Conservation (phyloP, 768 basidiomycete species). For the Macrocybe gigantea region DNA sequence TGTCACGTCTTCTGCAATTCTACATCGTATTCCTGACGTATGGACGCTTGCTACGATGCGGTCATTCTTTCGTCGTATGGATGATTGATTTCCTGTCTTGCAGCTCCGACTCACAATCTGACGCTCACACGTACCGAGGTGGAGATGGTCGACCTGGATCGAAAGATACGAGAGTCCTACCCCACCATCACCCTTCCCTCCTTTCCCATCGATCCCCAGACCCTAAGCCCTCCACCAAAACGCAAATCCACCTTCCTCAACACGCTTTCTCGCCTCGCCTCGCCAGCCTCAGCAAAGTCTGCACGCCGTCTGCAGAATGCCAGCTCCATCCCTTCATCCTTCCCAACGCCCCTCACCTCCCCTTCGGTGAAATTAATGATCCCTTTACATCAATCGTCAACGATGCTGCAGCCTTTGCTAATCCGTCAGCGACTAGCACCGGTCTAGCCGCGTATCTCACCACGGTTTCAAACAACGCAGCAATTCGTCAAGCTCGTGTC, state of each 20-base stretch:
- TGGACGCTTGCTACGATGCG: no score
- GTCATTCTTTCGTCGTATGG: no score
- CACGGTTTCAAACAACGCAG: slow-evolving; percentile 60
- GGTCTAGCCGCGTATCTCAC: slow-evolving; percentile 78
- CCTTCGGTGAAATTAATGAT: slow-evolving; percentile 54
- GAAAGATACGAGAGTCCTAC: slow-evolving; percentile 65
- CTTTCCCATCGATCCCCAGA: slow-evolving; percentile 53
- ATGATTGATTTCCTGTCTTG: slow-evolving; percentile 3
- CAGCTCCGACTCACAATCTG: slow-evolving; percentile 86
- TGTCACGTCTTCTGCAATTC: slow-evolving; percentile 10
- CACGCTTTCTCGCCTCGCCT: slow-evolving; percentile 79
- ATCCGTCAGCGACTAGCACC: slow-evolving; percentile 49
- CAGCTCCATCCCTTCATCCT: slow-evolving; percentile 24
- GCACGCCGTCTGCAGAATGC: slow-evolving; percentile 29
- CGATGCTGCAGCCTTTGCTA: slow-evolving; percentile 19
- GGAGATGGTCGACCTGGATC: slow-evolving; percentile 79
- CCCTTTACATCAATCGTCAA: slow-evolving; percentile 39
- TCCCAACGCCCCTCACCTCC: slow-evolving; percentile 41
- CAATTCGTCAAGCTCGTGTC: slow-evolving; percentile 55
- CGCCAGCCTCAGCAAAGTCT: slow-evolving; percentile 57
- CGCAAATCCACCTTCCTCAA: slow-evolving; percentile 83
- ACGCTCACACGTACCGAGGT: slow-evolving; percentile 75
- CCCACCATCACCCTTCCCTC: slow-evolving; percentile 51
- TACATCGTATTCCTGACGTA: slow-evolving; percentile 4
- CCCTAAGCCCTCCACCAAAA: slow-evolving; percentile 48